Percentiles rank a stretch among this genome's conserved stretches.
These are phyloP conservation scores for Carex cristatella DNA, from an alignment of 176 grass and related monocot species.

Conservation along the genomic window DNA sequence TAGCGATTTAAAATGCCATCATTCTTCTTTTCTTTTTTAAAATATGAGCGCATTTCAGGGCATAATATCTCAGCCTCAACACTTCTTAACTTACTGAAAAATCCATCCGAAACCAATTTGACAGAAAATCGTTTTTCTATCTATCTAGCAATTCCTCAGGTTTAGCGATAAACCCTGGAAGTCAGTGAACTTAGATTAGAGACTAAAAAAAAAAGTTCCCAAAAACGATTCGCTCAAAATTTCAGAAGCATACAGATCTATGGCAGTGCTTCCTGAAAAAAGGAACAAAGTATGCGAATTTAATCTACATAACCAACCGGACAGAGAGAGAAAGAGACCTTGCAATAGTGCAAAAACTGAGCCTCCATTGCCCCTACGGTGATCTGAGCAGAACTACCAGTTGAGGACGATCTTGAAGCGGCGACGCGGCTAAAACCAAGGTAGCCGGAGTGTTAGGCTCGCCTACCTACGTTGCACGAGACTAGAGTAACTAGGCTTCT, in stretches of 20 bases:
- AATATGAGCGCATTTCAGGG: neutral
- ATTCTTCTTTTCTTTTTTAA: neutral
- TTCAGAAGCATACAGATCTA: neutral
- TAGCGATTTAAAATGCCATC: neutral
- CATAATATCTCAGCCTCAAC: neutral
- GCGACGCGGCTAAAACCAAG: neutral
- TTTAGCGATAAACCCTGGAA: neutral
- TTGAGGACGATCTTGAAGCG: neutral
- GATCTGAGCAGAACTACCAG: neutral
- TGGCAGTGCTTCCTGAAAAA: neutral
- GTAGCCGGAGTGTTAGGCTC: neutral
- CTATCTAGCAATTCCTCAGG: neutral
- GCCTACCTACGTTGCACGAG: neutral
- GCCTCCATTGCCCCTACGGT: conserved; percentile 1
- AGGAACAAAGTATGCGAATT: neutral
- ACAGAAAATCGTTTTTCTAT: neutral
- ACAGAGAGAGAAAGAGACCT: conserved; percentile 5
- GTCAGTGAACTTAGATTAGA: neutral
- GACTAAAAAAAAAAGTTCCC: neutral
- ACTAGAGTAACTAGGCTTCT: neutral
- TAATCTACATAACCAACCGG: neutral
- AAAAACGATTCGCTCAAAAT: neutral
- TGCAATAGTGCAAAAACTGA: conserved; percentile 6
- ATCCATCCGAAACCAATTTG: neutral
- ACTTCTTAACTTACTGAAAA: neutral